phyloP scores from a whole-genome alignment of 2,329 filamentous ascomycete genomes.

The Coniochaeta sp. region DNA sequence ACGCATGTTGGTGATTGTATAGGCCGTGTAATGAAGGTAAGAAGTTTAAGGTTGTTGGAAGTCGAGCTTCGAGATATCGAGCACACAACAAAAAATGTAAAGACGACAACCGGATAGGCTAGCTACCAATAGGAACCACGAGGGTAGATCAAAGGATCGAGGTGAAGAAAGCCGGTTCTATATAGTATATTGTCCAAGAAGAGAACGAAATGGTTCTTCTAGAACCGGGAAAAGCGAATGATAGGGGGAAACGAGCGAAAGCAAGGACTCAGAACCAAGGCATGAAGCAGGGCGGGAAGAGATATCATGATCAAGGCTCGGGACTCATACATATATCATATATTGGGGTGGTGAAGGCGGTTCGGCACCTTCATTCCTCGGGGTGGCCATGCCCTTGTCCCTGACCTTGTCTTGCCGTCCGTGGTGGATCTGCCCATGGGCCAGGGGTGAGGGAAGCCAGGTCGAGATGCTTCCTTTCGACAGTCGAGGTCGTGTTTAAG shows the following conservation, averaged over 20 bases:
- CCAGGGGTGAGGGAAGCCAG: not conserved
- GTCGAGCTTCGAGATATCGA: not conserved
- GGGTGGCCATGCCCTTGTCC: conserved; percentile 1
- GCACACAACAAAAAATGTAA: not conserved
- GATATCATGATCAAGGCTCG: not conserved
- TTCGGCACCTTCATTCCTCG: not conserved
- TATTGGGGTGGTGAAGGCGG: not conserved
- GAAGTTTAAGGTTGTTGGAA: not conserved
- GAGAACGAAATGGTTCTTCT: not conserved
- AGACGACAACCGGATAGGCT: not conserved
- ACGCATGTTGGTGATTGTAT: conserved; percentile 5
- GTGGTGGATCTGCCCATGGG: conserved; percentile 1
- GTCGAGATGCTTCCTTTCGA: not conserved
- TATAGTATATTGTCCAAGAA: conserved; percentile 3
- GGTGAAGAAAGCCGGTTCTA: not conserved
- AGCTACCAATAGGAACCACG: not conserved
- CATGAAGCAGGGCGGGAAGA: not conserved
- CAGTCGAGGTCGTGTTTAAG: not conserved
- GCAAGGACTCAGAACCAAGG: conserved; percentile 1
- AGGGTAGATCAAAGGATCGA: not conserved
- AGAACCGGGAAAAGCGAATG: conserved; percentile 3
- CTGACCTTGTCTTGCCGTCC: conserved; percentile 5
- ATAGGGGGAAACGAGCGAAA: not conserved
- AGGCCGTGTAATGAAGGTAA: not conserved
- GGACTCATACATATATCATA: conserved; percentile 3